Evolutionary conservation across 139 green algal species (phyloP).

Genomic region (Gonium pectorale): DNA sequence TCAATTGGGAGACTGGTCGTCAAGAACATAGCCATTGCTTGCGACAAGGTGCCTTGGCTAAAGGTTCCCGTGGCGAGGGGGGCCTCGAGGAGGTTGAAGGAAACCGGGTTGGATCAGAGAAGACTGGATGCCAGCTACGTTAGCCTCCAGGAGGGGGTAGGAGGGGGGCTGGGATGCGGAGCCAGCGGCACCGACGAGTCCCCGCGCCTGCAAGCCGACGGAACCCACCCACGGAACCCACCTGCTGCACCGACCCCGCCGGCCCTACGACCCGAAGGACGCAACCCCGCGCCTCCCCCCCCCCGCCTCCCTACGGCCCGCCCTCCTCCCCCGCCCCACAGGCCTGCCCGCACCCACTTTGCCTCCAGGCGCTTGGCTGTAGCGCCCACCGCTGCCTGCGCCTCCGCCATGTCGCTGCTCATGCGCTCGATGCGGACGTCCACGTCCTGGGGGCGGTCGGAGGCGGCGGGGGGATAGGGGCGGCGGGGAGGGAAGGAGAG

Average conservation of each 20-base stretch:
- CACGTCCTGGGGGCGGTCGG: conserved; percentile 14
- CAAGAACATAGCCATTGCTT: too few species aligned
- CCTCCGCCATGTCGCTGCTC: conserved; percentile 27
- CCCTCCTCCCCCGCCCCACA: neutral
- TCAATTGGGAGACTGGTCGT: too few species aligned
- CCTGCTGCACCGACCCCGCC: neutral
- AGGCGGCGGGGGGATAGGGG: neutral
- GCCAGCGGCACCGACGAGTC: neutral
- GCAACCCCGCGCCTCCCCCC: neutral
- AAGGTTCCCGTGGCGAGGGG: too few species aligned
- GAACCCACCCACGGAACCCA: neutral
- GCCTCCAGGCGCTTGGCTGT: conserved; percentile 42
- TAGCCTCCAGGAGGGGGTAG: neutral
- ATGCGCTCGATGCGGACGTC: conserved; percentile 24
- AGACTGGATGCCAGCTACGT: neutral
- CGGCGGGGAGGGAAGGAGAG: neutral
- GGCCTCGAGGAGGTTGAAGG: too few species aligned
- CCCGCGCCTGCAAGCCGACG: too few species aligned
- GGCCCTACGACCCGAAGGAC: neutral
- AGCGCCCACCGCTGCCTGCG: conserved; percentile 9
- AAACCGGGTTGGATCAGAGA: too few species aligned
- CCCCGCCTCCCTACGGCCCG: neutral
- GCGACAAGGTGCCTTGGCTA: too few species aligned
- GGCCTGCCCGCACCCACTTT: neutral
- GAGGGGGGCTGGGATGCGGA: neutral